Evolutionary conservation across 441 rosid species (phyloP), one percentile per base, ranked within the genome.

Genomic region (Erodium chrysanthum): DNA sequence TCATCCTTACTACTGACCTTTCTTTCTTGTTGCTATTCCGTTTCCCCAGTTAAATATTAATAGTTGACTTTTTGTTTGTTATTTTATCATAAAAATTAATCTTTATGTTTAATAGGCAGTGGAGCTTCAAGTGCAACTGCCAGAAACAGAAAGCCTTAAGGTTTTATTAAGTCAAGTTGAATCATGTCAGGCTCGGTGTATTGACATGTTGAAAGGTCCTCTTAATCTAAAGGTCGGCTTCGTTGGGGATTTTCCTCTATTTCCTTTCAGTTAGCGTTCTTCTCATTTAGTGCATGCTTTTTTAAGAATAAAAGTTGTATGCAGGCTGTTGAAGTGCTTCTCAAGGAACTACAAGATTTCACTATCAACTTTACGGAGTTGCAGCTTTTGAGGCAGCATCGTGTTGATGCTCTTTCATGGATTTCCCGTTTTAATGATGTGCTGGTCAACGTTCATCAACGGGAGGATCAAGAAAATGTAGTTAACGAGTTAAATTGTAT

Each of bases 111-210:
- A 44, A 74, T 72, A 91, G 96, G 81, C 88, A 63, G 52, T 73
- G 69, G 88, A 89, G 83, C 94, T 94, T 83, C 84, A 83, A 71
- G 84, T 89, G 68, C 71, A 83, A 71, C 80, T 84, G 74, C 88
- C 91, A 33, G 92, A 88, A 82, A 80, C 78, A 46, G 81, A 80
- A 72, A 72, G 67, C 74, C 76, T 94, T 67, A 76, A 82, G 71
- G 83, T 84, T 77, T 70, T 91, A 56, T 46, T 85, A 44, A 70
- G 67, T 78, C 71, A 77, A 76, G 88, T 89, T 8, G 94, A 91
- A 83, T 73, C 75, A 67, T 88, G 86, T 73, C 91, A 74, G 76
- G 77, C 74, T 68, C 71, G 56, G 68, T 91, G 97, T 74, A 71
- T 48, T 31, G 81, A 85, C 44, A 66, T 82, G 66, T 78, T 94